Evolutionary conservation across 2,329 filamentous ascomycete species (phyloP).

Genomic region (Thelonectria rubi): DNA sequence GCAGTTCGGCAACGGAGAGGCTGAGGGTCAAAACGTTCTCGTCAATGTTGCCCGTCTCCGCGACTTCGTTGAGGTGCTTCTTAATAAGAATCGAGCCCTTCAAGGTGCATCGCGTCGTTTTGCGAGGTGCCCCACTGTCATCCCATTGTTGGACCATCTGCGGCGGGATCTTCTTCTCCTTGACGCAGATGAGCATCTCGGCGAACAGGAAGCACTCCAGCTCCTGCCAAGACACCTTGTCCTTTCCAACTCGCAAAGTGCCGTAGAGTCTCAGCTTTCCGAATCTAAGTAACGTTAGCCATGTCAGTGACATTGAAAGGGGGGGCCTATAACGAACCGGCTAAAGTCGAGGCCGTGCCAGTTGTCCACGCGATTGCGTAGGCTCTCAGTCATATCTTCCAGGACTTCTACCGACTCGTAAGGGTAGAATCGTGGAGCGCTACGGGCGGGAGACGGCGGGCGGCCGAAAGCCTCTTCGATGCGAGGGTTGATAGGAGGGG

Average conservation of each 20-base stretch:
- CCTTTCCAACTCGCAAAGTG: constrained; percentile 92
- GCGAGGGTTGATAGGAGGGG: constrained; percentile 52
- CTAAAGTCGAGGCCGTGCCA: constrained; percentile 97
- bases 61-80: constrained; percentile 92
- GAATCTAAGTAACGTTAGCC: constrained; percentile 65
- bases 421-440: constrained; percentile 69
- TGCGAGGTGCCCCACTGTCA: constrained; percentile 65
- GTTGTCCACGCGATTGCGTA: constrained; percentile 91
- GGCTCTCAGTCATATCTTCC: constrained; percentile 84
- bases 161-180: constrained; percentile 82
- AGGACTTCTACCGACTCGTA: constrained; percentile 81
- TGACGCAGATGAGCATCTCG: constrained; percentile 99
- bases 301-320: constrained; percentile 4
- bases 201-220: constrained; percentile 96
- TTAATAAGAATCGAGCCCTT: constrained; percentile 99
- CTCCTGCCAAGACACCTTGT: constrained; percentile 96
- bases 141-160: constrained; percentile 70
- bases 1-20: constrained; percentile 89
- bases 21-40: constrained; percentile 88
- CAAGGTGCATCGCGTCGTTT: constrained; percentile 81
- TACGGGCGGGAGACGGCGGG: constrained; percentile 68
- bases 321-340: constrained; percentile 58
- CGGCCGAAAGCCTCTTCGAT: constrained; percentile 64
- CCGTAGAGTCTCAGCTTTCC: constrained; percentile 91
- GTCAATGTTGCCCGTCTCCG: constrained; percentile 74